These are phyloP conservation scores for Sparassis latifolia DNA, from an alignment of 1,284 basidiomycete genomes.

Conservation along the genomic window DNA sequence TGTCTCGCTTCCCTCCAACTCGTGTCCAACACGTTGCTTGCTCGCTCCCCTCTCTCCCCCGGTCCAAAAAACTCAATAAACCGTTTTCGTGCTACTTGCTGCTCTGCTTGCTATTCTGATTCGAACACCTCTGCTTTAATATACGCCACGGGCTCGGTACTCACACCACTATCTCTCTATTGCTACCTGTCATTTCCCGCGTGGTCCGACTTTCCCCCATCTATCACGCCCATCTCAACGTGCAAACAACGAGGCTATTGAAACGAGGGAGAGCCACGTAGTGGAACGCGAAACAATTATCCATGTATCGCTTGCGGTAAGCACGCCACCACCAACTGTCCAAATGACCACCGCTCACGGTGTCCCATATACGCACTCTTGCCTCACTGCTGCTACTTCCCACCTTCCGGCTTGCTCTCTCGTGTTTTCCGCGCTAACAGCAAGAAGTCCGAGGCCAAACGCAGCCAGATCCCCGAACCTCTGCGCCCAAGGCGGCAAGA, in stretches of 20 bases:
- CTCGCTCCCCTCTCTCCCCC: slow-evolving; percentile 32
- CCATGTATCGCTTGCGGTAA: slow-evolving; percentile 79
- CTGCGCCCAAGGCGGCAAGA: slow-evolving; percentile 23
- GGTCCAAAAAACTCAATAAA: slow-evolving; percentile 5
- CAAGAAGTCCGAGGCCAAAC: slow-evolving; percentile 64
- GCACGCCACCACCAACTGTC: slow-evolving; percentile 22
- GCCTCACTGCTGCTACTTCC: slow-evolving; percentile 7
- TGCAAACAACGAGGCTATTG: slow-evolving; percentile 55
- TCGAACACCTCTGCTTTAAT: slow-evolving; percentile 3
- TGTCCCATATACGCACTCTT: slow-evolving; percentile 7
- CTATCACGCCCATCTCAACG: slow-evolving; percentile 37
- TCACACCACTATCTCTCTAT: slow-evolving; percentile 14
- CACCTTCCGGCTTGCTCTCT: slow-evolving; percentile 1
- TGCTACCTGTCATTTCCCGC: slow-evolving; percentile 9
- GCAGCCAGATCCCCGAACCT: slow-evolving; percentile 32
- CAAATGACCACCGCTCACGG: slow-evolving; percentile 13
- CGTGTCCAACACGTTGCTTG: slow-evolving; percentile 71
- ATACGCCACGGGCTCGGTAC: slow-evolving; percentile 3
- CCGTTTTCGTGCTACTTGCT: too few species aligned
- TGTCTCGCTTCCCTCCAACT: slow-evolving; percentile 30
- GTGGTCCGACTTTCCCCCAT: slow-evolving; percentile 11
- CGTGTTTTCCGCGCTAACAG: slow-evolving; percentile 19
- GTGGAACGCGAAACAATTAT: slow-evolving; percentile 19
- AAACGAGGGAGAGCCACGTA: slow-evolving; percentile 15
- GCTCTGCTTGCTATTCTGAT: slow-evolving; percentile 14